phyloP scores from a whole-genome alignment of 2,329 filamentous ascomycete species.

The Botryotinia convoluta region DNA sequence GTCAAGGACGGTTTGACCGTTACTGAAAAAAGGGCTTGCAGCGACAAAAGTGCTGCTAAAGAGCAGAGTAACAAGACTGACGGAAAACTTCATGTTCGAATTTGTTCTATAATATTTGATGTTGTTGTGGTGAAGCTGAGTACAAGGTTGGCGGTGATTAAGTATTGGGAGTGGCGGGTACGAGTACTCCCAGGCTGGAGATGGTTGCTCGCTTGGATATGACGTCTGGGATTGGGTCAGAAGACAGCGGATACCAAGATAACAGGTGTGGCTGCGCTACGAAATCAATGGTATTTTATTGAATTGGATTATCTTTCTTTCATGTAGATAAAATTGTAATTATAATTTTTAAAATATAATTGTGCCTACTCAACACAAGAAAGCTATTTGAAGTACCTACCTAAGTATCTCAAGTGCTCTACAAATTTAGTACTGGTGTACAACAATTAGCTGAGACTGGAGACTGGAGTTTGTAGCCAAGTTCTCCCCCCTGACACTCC shows the following conservation, averaged over 20 bases:
- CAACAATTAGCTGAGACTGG: neutral
- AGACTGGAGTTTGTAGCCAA: neutral
- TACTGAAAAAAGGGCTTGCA: conserved; percentile 47
- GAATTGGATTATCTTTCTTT: neutral
- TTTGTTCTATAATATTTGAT: conserved; percentile 7
- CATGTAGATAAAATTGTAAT: neutral
- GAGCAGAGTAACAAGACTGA: conserved; percentile 32
- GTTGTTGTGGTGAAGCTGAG: conserved; percentile 18
- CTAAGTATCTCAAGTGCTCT: neutral
- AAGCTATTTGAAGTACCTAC: neutral
- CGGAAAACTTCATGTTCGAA: conserved; percentile 37
- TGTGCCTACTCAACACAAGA: neutral
- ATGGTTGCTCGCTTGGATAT: conserved; percentile 4
- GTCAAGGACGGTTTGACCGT: conserved; percentile 47
- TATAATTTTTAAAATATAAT: neutral
- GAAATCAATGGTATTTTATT: neutral
- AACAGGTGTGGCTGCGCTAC: neutral
- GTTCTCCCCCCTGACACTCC: neutral
- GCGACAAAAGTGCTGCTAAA: conserved; percentile 38
- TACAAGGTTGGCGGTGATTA: conserved; percentile 14
- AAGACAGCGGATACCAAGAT: conserved; percentile 12
- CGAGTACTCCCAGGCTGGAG: conserved; percentile 1
- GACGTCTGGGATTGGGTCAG: conserved; percentile 18
- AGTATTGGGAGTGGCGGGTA: conserved; percentile 19
- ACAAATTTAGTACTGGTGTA: neutral